Evolutionary conservation across 805 yeast species (phyloP).

Genomic region (Teunomyces panamensis): DNA sequence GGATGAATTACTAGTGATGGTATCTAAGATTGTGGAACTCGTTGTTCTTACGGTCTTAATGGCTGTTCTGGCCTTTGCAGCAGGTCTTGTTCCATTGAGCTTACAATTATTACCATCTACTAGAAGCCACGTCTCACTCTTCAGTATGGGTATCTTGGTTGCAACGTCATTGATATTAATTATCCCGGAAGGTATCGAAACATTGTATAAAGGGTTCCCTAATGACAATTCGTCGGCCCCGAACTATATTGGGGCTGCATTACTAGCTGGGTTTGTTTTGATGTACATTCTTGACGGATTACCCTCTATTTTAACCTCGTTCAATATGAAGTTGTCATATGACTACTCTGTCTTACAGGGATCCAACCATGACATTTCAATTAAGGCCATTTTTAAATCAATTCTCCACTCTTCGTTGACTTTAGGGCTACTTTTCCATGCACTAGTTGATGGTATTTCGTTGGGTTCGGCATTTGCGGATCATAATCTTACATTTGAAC

Average conservation of each 20-base stretch:
- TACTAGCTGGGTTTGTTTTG: slow-evolving; percentile 52
- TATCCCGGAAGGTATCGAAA: slow-evolving; percentile 64
- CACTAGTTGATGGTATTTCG: slow-evolving; percentile 71
- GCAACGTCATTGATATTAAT: slow-evolving; percentile 59
- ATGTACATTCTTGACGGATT: slow-evolving; percentile 52
- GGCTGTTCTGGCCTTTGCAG: slow-evolving; percentile 17
- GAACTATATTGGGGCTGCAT: slow-evolving; percentile 42
- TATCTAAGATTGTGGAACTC: slow-evolving; percentile 4
- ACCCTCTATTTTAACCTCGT: slow-evolving; percentile 1
- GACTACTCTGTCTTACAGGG: neutral
- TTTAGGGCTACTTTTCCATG: slow-evolving; percentile 63
- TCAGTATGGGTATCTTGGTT: slow-evolving; percentile 59
- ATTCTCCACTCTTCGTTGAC: slow-evolving; percentile 48
- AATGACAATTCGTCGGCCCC: slow-evolving; percentile 18
- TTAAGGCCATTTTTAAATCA: slow-evolving; percentile 12
- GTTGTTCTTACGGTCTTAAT: slow-evolving; percentile 13
- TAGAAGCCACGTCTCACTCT: slow-evolving; percentile 41
- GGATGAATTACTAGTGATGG: neutral
- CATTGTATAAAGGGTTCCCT: slow-evolving; percentile 25
- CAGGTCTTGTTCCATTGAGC: slow-evolving; percentile 26
- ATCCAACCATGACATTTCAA: neutral
- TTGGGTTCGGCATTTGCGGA: slow-evolving; percentile 56
- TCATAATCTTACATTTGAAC: slow-evolving; percentile 34
- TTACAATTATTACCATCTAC: slow-evolving; percentile 23
- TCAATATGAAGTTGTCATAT: slow-evolving; percentile 10